Evolutionary conservation across 148 eudicot species (phyloP).

Genomic region (Spergularia marina): DNA sequence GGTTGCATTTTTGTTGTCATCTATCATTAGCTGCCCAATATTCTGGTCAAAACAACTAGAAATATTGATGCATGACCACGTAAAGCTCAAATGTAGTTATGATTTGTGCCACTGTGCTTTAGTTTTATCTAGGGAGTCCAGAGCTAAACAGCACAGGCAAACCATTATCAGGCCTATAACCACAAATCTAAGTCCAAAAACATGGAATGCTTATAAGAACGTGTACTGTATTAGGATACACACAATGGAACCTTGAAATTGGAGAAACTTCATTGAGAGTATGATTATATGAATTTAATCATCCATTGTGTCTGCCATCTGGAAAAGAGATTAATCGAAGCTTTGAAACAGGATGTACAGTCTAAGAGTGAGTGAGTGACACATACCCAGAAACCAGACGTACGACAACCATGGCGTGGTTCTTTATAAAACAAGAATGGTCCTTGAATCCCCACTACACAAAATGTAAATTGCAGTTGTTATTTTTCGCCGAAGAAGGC

Average conservation of each 20-base stretch:
- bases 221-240: not conserved
- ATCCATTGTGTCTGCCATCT: too few species aligned
- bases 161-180: not conserved
- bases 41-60: too few species aligned
- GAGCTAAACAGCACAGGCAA: not conserved
- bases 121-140: not conserved
- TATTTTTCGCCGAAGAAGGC: not conserved
- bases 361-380: not conserved
- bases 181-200: not conserved
- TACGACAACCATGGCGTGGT: slow-evolving; percentile 72
- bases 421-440: slow-evolving; percentile 84
- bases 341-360: not conserved
- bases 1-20: not conserved
- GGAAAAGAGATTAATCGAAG: too few species aligned
- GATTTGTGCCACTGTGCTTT: not conserved
- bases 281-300: too few species aligned
- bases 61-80: too few species aligned
- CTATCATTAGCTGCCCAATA: too few species aligned
- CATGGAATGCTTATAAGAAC: too few species aligned
- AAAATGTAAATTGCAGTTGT: slow-evolving; percentile 8
- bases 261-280: not conserved
- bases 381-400: slow-evolving; percentile 81
- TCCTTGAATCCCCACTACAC: slow-evolving; percentile 91
- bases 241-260: not conserved
- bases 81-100: not conserved